Evolutionary conservation across 495 filamentous ascomycete genomes (phyloP), one percentile per base, ranked within the genome.

Genomic region (Hypoxylon subgilvum): DNA sequence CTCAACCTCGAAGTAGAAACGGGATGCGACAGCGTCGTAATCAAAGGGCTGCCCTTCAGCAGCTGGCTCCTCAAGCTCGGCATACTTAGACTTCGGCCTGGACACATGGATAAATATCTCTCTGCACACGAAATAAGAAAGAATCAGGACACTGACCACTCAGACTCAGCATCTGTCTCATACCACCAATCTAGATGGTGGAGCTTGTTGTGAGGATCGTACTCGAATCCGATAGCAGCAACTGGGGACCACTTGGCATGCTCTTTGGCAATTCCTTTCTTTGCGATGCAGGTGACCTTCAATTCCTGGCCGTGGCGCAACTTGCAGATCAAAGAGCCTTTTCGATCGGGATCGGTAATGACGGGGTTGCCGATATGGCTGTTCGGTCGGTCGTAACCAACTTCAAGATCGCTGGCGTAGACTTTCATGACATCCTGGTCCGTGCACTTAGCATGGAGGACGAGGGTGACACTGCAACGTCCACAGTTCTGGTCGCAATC

Each of bases 181-280:
- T 90, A 96, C 94, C 94, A 98, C 68, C 92, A 84, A 67, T 95
- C 88, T 32, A 91, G 76, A 76, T 98, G 94, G 52, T 82, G 79
- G 38, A 98, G 74, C 71, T 92, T 95, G 73, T 98, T 98, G 69
- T 92, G 87, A 52, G 94, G 94, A 68, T 98, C 94, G 72, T 98
- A 98, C 74, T 98, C 94, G 65, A 97, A 98, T 18, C 91, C 94
- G 43, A 98, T 86, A 4, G 94, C 95, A 51, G 92, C 80, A 32
- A 87, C 89, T 2, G 95, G 92, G 41, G 89, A 86, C 94, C 94
- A 98, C 71, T 98, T 98, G 0, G 95, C 88, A 77, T 98, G 94
- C 70, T 98, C 94, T 79, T 97, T 98, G 2, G 93, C 92, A 53
- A 97, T 97, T 0, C 94, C 94, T 79, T 97, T 97, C 82, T 96